Percentiles rank a stretch among this genome's conserved stretches.
phyloP scores from a whole-genome alignment of 1,139 yeast species.

The Yamadazyma conglobata region DNA sequence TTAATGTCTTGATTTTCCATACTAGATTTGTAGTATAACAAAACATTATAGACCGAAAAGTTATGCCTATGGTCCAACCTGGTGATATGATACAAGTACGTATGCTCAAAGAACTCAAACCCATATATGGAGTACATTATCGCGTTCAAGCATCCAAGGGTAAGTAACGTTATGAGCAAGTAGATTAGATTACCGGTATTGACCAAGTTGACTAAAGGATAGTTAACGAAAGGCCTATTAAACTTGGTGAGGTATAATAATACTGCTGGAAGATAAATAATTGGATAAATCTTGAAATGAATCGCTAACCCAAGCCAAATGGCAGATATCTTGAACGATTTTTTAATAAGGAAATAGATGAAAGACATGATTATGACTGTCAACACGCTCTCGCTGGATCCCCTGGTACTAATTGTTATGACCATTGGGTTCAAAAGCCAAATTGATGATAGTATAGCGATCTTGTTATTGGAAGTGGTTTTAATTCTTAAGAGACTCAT shows the following conservation, averaged over 20 bases:
- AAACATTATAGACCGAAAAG: constrained; percentile 80
- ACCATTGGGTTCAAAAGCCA: constrained; percentile 98
- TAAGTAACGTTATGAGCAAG: constrained; percentile 30
- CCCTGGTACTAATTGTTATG: constrained; percentile 86
- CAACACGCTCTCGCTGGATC: constrained; percentile 86
- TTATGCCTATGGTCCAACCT: constrained; percentile 93
- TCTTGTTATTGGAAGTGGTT: constrained; percentile 24
- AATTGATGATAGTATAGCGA: constrained; percentile 45
- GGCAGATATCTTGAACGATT: constrained; percentile 49
- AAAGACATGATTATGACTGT: constrained; percentile 72
- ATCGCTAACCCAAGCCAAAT: constrained; percentile 70
- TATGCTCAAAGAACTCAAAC: constrained; percentile 67
- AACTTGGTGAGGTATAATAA: constrained; percentile 24
- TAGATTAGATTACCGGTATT: constrained; percentile 48
- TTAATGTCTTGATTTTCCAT: constrained; percentile 4
- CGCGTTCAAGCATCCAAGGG: constrained; percentile 47
- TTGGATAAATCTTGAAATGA: constrained; percentile 89
- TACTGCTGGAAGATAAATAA: constrained; percentile 70
- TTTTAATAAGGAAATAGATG: constrained; percentile 41
- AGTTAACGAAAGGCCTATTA: constrained; percentile 20
- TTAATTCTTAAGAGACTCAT: constrained; percentile 30
- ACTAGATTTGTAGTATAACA: constrained; percentile 65
- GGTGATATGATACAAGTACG: constrained; percentile 78
- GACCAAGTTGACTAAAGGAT: constrained; percentile 35
- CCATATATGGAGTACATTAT: constrained; percentile 71